A percentile compares a stretch with the other conserved stretches of the same genome.
These are phyloP conservation scores for Alisma plantagoaquatica DNA, from an alignment of 106 monocot genomes.

Conservation along the genomic window DNA sequence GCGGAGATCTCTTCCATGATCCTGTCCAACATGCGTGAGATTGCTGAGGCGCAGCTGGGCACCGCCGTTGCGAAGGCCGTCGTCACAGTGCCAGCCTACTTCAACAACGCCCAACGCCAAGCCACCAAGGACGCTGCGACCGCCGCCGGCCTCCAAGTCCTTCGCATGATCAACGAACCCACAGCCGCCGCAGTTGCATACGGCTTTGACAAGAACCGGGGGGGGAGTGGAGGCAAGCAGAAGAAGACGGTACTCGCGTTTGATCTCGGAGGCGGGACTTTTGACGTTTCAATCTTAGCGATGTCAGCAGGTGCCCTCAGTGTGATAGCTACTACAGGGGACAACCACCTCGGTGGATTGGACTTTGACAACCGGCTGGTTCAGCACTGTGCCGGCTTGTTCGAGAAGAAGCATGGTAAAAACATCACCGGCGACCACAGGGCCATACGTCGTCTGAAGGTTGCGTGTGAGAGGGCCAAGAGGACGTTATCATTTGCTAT, in stretches of 20 bases:
- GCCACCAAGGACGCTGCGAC: slow-evolving; percentile 24
- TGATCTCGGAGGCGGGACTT: slow-evolving; percentile 64
- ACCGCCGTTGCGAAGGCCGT: slow-evolving; percentile 9
- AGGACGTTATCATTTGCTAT: slow-evolving; percentile 5
- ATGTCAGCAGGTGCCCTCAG: slow-evolving; percentile 5
- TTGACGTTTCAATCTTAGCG: slow-evolving; percentile 24
- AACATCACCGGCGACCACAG: slow-evolving; percentile 16
- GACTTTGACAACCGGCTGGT: slow-evolving; percentile 22
- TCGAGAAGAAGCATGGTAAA: slow-evolving; percentile 13
- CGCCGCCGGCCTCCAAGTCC: slow-evolving; percentile 17
- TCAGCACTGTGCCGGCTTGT: slow-evolving; percentile 2
- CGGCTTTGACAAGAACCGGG: slow-evolving; percentile 5
- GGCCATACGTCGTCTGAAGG: slow-evolving; percentile 27
- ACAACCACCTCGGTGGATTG: slow-evolving; percentile 20
- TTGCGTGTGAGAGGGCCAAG: slow-evolving; percentile 20
- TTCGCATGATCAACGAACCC: slow-evolving; percentile 60
- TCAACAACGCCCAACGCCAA: slow-evolving; percentile 22
- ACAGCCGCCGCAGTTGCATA: slow-evolving; percentile 25
- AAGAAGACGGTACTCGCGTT: slow-evolving; percentile 16
- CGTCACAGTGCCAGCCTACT: slow-evolving; percentile 20
- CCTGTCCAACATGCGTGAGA: slow-evolving; percentile 12
- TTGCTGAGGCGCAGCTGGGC: slow-evolving; percentile 7
- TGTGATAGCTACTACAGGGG: slow-evolving; percentile 16
- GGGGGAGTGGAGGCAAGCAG: slow-evolving; percentile 2
- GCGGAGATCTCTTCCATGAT: slow-evolving; percentile 25